Evolutionary conservation across 2,329 filamentous ascomycete species (phyloP), one percentile per base, ranked within the genome.

Genomic region (Trichocomaceae sp.): DNA sequence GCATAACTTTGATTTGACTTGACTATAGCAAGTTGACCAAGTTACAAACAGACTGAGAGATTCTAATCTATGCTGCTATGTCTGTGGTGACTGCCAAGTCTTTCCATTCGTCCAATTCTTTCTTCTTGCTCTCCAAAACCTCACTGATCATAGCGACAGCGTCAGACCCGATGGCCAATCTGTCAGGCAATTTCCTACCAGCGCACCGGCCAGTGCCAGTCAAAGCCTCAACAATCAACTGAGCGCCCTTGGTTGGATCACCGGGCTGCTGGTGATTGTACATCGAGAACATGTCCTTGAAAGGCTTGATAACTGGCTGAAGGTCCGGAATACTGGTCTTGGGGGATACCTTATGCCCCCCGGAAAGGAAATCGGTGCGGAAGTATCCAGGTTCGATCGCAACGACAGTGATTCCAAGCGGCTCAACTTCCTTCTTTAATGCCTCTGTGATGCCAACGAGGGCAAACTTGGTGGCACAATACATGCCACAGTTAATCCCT

Each of bases 61-160:
- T 26, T 26, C 3, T 26, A 26, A 26, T 26, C 23, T 26, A 26
- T 26, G 23, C 23, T 26, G 33, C 3, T 4, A 37, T 15, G 12
- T 77, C 44, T 76, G 44, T 47, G n/a, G 35, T 42, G 10, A 31
- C 6, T 26, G 22, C 35, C 15, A 50, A 41, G 15, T 50, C 48
- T n/a, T 42, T 50, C 35, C 35, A 50, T 6, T 13, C 15, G 7
- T 42, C 35, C 19, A 42, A 29, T 50, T 17, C 12, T 1, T 45
- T 48, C 46, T 50, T 41, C 7, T 19, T 50, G 7, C 29, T 1
- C 8, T 50, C 35, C 20, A 50, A 7, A 2, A 42, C 35, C 2
- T 29, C 45, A 9, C 37, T 46, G 22, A 57, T 50, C 33, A 47
- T 19, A 22, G 13, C 39, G 33, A 53, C 29, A 15, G 50, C 52